Evolutionary conservation across 2,329 filamentous ascomycete genomes (phyloP), one percentile per base, ranked within the genome.

Genomic region (Coniochaeta hoffmannii): DNA sequence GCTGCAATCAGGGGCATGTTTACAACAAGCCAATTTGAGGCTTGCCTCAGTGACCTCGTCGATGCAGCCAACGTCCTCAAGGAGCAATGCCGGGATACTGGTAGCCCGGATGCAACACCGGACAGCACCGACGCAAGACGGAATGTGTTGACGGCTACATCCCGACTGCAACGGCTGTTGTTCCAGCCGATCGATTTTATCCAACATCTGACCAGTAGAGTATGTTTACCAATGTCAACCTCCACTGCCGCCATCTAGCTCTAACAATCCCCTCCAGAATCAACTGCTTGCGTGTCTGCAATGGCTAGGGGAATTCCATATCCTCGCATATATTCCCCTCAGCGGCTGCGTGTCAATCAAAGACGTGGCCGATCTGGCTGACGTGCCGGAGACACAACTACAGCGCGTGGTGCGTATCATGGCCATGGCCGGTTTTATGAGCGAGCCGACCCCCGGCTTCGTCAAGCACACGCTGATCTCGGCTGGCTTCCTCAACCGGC

Each of bases 221-320:
- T 49, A 30, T 35, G 32, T 15, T 35, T 35, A 35, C 32, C 32
- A 35, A 4, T 11, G 15, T 15, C 34, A 15, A 9, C 14, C n/a
- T 35, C 4, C 10, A 35, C 32, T 35, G 9, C 32, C 15, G 32
- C 9, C 32, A 9, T 35, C 15, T 9, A 10, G 36, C 10, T 19
- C 36, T 41, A 22, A 41, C 17, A 10, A 22, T 41, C 7, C 36
- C n/a, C n/a, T n/a, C 17, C 11, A 57, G 55, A 57, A 3, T 17
- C 51, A 57, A 28, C 41, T 64, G 2, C 60, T 65, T 15, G 60
- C 63, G 3, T 75, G 72, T 50, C 56, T 76, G 7, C 66, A 68
- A 57, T 77, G 73, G 75, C 65, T 77, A 14, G 70, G 66, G 6
- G 70, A 77, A 12, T 73, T 73, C 56, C 73, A 76, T 53, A 63